Percentiles rank a stretch among this genome's conserved stretches.
These are phyloP conservation scores for Trichocomaceae sp. DNA, from an alignment of 2,329 filamentous ascomycete species.

Conservation along the genomic window DNA sequence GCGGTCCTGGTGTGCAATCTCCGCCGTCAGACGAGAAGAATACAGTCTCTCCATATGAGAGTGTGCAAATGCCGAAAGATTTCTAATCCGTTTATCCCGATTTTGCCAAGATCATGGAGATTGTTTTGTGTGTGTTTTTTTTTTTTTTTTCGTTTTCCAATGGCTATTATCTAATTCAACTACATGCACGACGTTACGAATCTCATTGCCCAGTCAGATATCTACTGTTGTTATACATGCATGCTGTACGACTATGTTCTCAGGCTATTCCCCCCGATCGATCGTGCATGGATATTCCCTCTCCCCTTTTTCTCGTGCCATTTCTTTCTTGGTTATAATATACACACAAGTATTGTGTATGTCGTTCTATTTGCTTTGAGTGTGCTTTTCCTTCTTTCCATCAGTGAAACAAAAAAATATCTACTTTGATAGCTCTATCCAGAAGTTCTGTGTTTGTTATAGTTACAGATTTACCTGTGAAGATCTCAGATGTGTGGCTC, in stretches of 20 bases:
- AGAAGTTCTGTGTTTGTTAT: not conserved
- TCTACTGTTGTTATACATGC: slow-evolving; percentile 4
- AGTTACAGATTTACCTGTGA: not conserved
- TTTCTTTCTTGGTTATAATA: not conserved
- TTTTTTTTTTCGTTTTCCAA: not conserved
- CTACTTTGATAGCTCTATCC: not conserved
- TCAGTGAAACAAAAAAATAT: not conserved
- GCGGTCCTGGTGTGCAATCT: slow-evolving; percentile 44
- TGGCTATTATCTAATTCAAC: not conserved
- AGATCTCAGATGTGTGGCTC: too few species aligned
- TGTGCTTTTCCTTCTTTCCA: not conserved
- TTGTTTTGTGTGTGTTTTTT: not conserved
- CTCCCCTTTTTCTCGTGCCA: not conserved
- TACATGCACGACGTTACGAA: slow-evolving; percentile 12
- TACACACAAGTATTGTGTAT: slow-evolving; percentile 1
- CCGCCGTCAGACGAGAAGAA: slow-evolving; percentile 30
- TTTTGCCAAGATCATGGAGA: not conserved
- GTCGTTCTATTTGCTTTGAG: not conserved
- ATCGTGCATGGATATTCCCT: not conserved
- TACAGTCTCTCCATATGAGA: slow-evolving; percentile 25
- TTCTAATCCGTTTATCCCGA: not conserved
- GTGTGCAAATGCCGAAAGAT: slow-evolving; percentile 19
- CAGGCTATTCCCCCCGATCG: not conserved
- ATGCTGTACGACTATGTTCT: slow-evolving; percentile 6
- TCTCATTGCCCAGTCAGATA: slow-evolving; percentile 6